Evolutionary conservation across 495 filamentous ascomycete species (phyloP), one percentile per base, ranked within the genome.

Genomic region (Apiosordaria backusii): DNA sequence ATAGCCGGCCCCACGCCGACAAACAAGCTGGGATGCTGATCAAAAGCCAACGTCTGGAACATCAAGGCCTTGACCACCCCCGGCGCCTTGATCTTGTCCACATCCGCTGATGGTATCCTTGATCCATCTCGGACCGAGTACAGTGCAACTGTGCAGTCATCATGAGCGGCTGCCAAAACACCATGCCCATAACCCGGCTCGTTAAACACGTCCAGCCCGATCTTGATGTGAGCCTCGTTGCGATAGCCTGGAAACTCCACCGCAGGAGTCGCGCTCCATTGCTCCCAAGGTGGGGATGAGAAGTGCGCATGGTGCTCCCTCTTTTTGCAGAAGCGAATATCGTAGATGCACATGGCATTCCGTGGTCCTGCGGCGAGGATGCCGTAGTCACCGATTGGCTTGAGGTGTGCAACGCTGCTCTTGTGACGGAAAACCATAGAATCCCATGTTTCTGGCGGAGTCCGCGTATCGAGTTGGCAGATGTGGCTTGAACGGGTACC

Each of bases 121-220:
- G 59, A 45, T 23, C 81, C 81, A 25, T 70, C 75, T 7, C 63
- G 64, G 24, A 79, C 70, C 15, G 80, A 80, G 66, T 78, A 82
- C 25, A 83, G 61, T n/a, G 60, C 76, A 0, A 84, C 73, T 4
- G 62, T 74, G 16, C 70, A 74, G 50, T 79, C 77, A 60, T 79
- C 78, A 35, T 83, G 79, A 1, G 80, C 77, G 0, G 80, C 76
- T 3, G 79, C 80, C 9, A 79, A 77, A 13, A 79, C 9, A 13
- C 78, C 79, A 16, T 50, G 16, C 1, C 67, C 62, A 61, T 63
- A 65, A 0, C 64, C 62, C 0, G 74, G 69, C 2, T 57, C 60
- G 6, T 61, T 24, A n/a, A 75, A 68, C 13, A 78, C 70, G 29
- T 78, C 79, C 15, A 81, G 64, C 13, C 81, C 81, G 21, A 75